These are phyloP conservation scores for Myxozyma monticola DNA, from an alignment of 805 yeast species.

Conservation along the genomic window DNA sequence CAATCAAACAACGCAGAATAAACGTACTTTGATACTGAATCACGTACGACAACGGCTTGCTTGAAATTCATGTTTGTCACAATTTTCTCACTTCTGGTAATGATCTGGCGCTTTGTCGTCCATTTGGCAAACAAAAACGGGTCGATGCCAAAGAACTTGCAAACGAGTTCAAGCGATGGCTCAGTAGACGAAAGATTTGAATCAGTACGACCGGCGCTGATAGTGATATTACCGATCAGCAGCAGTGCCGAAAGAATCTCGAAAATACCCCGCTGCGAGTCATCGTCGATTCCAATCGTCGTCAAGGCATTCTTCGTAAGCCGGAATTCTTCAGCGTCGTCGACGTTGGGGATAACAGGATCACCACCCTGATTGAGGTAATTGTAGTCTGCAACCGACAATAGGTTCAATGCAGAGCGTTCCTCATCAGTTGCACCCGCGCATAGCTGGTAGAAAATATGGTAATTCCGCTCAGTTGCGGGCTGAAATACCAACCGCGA, in stretches of 20 bases:
- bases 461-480: slow-evolving; percentile 85
- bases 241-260: slow-evolving; percentile 81
- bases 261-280: slow-evolving; percentile 67
- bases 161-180: slow-evolving; percentile 76
- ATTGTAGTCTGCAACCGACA: slow-evolving; percentile 64
- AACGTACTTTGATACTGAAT: slow-evolving; percentile 93
- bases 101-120: slow-evolving; percentile 88
- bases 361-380: slow-evolving; percentile 90
- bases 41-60: slow-evolving; percentile 89
- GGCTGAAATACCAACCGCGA: slow-evolving; percentile 95
- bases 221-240: slow-evolving; percentile 89
- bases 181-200: slow-evolving; percentile 83
- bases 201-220: slow-evolving; percentile 79
- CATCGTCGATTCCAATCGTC: slow-evolving; percentile 69
- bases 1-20: slow-evolving; percentile 93
- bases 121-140: slow-evolving; percentile 76
- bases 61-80: slow-evolving; percentile 75
- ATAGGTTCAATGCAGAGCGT: slow-evolving; percentile 59
- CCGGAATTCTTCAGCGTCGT: slow-evolving; percentile 75
- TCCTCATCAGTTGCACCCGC: slow-evolving; percentile 61
- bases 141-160: slow-evolving; percentile 80
- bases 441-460: slow-evolving; percentile 86
- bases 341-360: slow-evolving; percentile 66
- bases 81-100: slow-evolving; percentile 90
- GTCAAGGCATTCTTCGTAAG: slow-evolving; percentile 74